These are phyloP conservation scores for Hypoxylon rickii DNA, from an alignment of 495 filamentous ascomycete genomes.

Conservation along the genomic window DNA sequence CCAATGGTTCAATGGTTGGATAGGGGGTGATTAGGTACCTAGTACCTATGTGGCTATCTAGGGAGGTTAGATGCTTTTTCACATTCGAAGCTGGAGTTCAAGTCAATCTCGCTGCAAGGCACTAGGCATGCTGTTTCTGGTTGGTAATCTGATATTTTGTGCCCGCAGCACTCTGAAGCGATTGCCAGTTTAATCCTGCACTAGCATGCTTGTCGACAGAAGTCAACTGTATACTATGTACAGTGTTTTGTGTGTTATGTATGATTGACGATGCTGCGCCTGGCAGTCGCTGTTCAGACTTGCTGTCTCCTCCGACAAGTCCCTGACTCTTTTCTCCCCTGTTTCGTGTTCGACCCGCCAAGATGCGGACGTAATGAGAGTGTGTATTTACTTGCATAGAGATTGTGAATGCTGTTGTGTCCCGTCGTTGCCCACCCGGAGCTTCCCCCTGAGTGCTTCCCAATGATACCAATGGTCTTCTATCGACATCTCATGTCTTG, in stretches of 20 bases:
- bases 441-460: conserved; percentile 9
- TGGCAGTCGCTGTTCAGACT: conserved; percentile 19
- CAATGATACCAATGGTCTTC: no score
- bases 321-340: neutral
- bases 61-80: neutral
- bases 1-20: neutral
- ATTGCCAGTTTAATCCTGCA: conserved; percentile 19
- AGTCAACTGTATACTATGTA: conserved; percentile 12
- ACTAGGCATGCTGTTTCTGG: neutral
- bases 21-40: neutral
- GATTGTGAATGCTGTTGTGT: conserved; percentile 3
- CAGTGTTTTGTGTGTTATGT: conserved; percentile 20
- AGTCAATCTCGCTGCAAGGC: conserved; percentile 2
- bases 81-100: neutral
- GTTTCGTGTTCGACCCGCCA: no score
- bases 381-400: conserved; percentile 1
- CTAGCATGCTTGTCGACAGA: conserved; percentile 18
- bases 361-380: conserved; percentile 19
- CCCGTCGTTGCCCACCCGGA: neutral
- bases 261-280: conserved; percentile 24
- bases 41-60: no score
- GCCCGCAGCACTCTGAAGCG: conserved; percentile 11
- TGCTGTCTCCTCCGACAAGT: neutral
- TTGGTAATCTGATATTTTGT: neutral
- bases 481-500: no score